Evolutionary conservation across 495 filamentous ascomycete genomes (phyloP).

Genomic region (Penicillium paradoxum): DNA sequence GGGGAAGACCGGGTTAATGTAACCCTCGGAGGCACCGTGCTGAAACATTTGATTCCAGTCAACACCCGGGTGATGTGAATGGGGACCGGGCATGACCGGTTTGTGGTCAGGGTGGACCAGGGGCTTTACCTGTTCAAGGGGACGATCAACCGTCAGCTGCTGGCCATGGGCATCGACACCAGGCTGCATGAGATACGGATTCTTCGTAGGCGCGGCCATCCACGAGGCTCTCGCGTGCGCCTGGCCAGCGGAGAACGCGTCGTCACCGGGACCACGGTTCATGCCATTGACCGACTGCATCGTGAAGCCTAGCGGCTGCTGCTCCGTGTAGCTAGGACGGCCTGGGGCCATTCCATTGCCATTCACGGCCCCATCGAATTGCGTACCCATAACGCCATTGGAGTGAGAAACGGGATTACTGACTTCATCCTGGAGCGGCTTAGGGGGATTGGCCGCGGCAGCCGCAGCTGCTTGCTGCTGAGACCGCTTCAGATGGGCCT

Average conservation of each 20-base stretch:
- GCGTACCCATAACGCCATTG: constrained; percentile 42
- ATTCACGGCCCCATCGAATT: constrained; percentile 44
- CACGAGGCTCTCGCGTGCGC: constrained; percentile 39
- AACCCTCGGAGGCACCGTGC: constrained; percentile 57
- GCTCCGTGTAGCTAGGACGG: constrained; percentile 39
- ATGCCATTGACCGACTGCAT: constrained; percentile 46
- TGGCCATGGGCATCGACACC: constrained; percentile 40
- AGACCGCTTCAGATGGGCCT: constrained; percentile 77
- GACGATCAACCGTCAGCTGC: constrained; percentile 47
- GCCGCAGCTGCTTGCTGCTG: constrained; percentile 43
- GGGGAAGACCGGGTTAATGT: constrained; percentile 57
- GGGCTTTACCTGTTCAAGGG: constrained; percentile 48
- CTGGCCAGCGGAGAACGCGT: constrained; percentile 37
- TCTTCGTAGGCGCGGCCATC: constrained; percentile 46
- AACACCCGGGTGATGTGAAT: constrained; percentile 42
- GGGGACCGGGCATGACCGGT: constrained; percentile 41
- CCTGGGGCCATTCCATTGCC: constrained; percentile 38
- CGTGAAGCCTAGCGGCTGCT: constrained; percentile 43
- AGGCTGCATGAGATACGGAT: constrained; percentile 45
- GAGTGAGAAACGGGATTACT: constrained; percentile 41
- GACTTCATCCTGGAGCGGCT: constrained; percentile 47
- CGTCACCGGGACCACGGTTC: constrained; percentile 39
- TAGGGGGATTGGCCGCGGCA: constrained; percentile 53
- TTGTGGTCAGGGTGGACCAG: constrained; percentile 40
- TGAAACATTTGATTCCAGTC: constrained; percentile 74